Base-by-base conservation (phyloP, 176 grass and related monocot genomes). In the Rhynchospora tenuis region DNA sequence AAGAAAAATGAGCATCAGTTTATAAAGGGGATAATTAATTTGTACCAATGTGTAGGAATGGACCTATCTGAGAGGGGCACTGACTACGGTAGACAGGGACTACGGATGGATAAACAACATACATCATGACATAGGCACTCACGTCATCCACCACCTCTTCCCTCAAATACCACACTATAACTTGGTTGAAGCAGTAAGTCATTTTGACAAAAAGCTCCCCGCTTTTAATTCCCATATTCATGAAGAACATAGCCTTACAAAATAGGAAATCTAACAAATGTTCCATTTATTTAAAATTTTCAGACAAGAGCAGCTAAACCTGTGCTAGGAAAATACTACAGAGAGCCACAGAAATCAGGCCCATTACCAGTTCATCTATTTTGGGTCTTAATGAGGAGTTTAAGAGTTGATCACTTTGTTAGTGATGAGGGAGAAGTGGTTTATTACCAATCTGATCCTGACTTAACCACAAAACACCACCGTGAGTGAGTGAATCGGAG, bases 61-160 rank as follows among this genome's bases (percentile, higher is more conserved):
- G 95, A 98, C 87, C 90, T 98, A 98, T 51, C 90, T 94, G 4
- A 87, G 95, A 13, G 95, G 95, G 6, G 95, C 83, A 1, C 84
- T 98, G 50, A 98, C 95, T 1, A 98, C 95, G 0, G 45, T 98
- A 14, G 95, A 98, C 83, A 27, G 90, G 19, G 95, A 98, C 84
- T 98, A 98, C 9, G 95, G 95, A 9, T 98, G 92, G 95, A 94
- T 98, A 85, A 98, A 93, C 84, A 94, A 67, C 17, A 93, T 98
- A 73, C 95, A 98, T 86, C 95, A 98, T 47, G 89, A 98, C 84
- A 98, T 98, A 59, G 95, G 90, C 75, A 98, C 95, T 57, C 95
- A 98, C 86, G 92, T 98, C 85, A 88, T 98, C 55, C 95, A 98
- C 64, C 95, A 98, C 64, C 95, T 98, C 73, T 98, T 98, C 84